phyloP scores from a whole-genome alignment of 371 early-diverging fungal species.

The Syncephalastrum monosporum region DNA sequence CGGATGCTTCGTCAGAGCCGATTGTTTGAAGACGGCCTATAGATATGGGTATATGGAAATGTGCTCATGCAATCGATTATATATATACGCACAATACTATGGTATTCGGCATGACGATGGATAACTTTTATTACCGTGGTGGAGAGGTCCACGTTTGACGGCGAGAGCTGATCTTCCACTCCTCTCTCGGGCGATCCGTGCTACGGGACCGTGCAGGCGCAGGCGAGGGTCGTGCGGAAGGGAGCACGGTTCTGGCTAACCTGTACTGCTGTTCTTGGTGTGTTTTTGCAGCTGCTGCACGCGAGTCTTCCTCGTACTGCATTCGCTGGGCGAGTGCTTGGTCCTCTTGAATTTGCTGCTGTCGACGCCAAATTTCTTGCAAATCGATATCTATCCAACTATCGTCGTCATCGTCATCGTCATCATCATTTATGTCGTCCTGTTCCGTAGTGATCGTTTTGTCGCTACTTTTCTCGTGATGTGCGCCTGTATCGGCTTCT shows the following conservation, averaged over 20 bases:
- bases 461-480: not conserved
- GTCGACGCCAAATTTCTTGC: not conserved
- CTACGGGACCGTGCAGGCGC: not conserved
- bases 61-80: too few species aligned
- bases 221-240: not conserved
- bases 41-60: too few species aligned
- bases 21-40: too few species aligned
- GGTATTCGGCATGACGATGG: too few species aligned
- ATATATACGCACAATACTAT: too few species aligned
- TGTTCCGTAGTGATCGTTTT: not conserved
- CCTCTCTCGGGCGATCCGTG: not conserved
- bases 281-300: too few species aligned
- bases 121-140: too few species aligned
- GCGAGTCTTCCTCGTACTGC: not conserved
- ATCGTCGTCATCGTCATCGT: not conserved
- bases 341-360: slow-evolving; percentile 4
- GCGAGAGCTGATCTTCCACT: slow-evolving; percentile 9
- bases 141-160: too few species aligned
- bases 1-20: too few species aligned
- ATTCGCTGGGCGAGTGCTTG: slow-evolving; percentile 1
- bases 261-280: too few species aligned
- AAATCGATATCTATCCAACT: slow-evolving; percentile 1
- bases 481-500: too few species aligned
- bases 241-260: too few species aligned
- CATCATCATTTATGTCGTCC: slow-evolving; percentile 1